These are phyloP conservation scores for Mitragyna speciosa DNA, from an alignment of 257 asterid species.

Conservation along the genomic window DNA sequence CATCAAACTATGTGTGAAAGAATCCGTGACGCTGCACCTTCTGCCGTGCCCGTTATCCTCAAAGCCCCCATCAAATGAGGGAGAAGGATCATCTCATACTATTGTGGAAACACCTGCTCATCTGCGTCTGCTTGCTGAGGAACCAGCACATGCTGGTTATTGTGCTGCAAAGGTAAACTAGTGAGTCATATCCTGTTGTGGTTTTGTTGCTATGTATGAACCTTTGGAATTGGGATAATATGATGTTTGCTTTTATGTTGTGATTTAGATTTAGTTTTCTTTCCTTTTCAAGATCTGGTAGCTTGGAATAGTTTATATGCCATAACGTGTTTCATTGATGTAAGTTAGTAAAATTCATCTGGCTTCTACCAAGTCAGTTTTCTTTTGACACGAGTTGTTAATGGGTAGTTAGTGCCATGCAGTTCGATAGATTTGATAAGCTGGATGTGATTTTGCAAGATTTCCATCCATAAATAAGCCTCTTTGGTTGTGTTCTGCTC, in stretches of 20 bases:
- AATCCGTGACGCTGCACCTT: constrained; percentile 27
- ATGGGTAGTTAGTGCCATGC: background rate
- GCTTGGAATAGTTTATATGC: background rate
- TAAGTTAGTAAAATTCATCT: background rate
- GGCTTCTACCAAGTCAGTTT: background rate
- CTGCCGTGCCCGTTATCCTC: constrained; percentile 34
- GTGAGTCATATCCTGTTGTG: background rate
- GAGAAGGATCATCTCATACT: constrained; percentile 14
- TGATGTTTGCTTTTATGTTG: background rate
- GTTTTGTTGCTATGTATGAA: background rate
- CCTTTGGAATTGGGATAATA: background rate
- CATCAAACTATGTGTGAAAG: constrained; percentile 36
- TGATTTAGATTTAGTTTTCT: background rate
- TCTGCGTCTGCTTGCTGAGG: constrained; percentile 33
- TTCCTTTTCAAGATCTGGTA: background rate
- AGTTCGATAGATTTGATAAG: background rate
- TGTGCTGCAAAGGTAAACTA: constrained; percentile 36
- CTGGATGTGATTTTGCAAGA: background rate
- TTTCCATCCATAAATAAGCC: background rate
- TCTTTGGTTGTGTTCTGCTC: background rate
- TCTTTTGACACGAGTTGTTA: background rate
- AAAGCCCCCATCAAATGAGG: constrained; percentile 20
- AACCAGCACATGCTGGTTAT: constrained; percentile 19
- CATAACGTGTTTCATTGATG: background rate
- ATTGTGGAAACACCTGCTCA: constrained; percentile 21